Conservation (phyloP, 2,329 filamentous ascomycete genomes). For the Emericellopsis cladophorae region DNA sequence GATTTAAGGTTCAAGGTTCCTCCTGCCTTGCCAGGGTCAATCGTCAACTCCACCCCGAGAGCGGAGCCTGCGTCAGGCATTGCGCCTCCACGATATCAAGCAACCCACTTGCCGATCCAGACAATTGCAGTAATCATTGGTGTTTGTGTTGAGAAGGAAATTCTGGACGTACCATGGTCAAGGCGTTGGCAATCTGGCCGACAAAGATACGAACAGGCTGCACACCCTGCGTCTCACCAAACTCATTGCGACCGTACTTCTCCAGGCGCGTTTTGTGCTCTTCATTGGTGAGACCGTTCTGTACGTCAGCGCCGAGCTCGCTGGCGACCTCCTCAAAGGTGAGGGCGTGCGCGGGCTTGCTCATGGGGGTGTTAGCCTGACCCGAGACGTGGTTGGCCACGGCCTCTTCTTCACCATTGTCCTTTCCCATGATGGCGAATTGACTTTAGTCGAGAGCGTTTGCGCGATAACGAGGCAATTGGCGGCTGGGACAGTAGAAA, state of each 20-base stretch:
- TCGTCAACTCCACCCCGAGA: no score
- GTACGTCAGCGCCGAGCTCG: slow-evolving; percentile 41
- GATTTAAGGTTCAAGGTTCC: no score
- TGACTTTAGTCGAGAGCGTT: neutral
- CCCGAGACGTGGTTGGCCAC: slow-evolving; percentile 17
- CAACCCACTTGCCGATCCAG: no score
- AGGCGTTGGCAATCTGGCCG: slow-evolving; percentile 54
- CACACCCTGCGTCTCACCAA: slow-evolving; percentile 47
- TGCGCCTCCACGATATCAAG: no score
- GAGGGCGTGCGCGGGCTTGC: slow-evolving; percentile 50
- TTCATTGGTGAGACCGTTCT: slow-evolving; percentile 40
- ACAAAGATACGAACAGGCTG: slow-evolving; percentile 51
- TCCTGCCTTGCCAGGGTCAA: no score
- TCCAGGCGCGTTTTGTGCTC: slow-evolving; percentile 43
- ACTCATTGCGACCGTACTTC: slow-evolving; percentile 48
- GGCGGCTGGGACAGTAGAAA: neutral
- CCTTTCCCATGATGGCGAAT: slow-evolving; percentile 11
- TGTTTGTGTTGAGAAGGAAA: neutral
- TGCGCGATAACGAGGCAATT: no score
- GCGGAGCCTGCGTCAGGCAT: no score
- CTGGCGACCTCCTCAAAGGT: slow-evolving; percentile 34
- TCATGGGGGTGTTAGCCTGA: slow-evolving; percentile 36
- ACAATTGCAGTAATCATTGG: neutral
- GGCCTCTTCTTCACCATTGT: slow-evolving; percentile 8
- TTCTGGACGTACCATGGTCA: slow-evolving; percentile 42